Evolutionary conservation across 1,139 yeast genomes (phyloP), one percentile per base, ranked within the genome.

Genomic region (Meyerozyma sp.): DNA sequence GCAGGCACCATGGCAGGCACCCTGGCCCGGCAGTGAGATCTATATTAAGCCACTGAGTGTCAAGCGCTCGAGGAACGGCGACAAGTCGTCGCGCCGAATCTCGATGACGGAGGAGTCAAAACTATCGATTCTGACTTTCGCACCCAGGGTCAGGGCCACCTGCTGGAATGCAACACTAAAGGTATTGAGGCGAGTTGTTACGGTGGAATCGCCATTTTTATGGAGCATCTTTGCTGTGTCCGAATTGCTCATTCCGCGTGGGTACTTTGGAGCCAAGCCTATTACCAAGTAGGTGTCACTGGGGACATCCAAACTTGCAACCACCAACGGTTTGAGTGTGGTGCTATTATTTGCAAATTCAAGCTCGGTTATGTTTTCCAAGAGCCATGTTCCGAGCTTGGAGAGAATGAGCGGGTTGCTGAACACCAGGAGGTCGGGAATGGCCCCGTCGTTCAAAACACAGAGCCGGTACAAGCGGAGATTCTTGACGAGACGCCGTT

Each of bases 101-200:
- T 93, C 98, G 38, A 94, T 89, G 32, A 93, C 88, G 2, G 97
- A 83, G 49, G 95, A 87, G 58, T 93, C 98, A 63, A 93, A 93
- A 55, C 95, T 89, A 62, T 94, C 98, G 48, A 93, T 84, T 55
- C 94, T 76, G 29, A 90, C 91, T 53, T 87, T 83, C 5, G 98
- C 97, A 34, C 91, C 93, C 11, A 95, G 84, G 9, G 79, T 77
- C 40, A 73, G 75, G 1, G 96, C 94, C 35, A 90, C 84, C 52
- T 84, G 86, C 59, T 88, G 96, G 62, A 93, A 93, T 32, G 95
- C 95, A 46, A 85, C 80, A 41, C 96, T 91, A 58, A 93, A 93
- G 18, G 89, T 83, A 58, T 93, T 93, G 42, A 84, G 65, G 43
- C 77, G 53, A 21, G 76, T 66, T 14, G 71, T 69, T 2, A 66